Evolutionary conservation across 306 rosid species (phyloP).

Genomic region (Gillenia trifoliata): DNA sequence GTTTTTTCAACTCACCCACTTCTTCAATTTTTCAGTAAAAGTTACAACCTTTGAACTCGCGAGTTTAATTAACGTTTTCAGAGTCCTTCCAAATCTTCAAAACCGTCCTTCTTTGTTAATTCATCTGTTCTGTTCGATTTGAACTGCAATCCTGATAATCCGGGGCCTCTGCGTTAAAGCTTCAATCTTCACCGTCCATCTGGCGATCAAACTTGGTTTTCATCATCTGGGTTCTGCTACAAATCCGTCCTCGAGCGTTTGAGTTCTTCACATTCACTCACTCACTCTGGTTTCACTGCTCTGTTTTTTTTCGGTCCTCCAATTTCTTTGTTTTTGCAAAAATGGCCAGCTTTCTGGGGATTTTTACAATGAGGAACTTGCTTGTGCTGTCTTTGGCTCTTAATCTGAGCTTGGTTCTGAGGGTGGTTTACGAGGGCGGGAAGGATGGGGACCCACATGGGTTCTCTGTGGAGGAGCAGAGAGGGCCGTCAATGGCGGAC

Average conservation of each 20-base stretch:
- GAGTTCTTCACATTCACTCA: slow-evolving; percentile 12
- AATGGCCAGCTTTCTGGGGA: slow-evolving; percentile 30
- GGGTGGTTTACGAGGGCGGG: slow-evolving; percentile 29
- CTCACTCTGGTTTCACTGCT: neutral
- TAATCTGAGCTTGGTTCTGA: slow-evolving; percentile 52
- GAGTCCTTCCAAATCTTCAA: neutral
- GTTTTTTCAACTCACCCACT: too few species aligned
- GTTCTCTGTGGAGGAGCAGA: slow-evolving; percentile 15
- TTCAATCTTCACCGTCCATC: slow-evolving; percentile 11
- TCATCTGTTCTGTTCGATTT: neutral
- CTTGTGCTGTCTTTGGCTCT: slow-evolving; percentile 64
- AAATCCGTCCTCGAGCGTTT: neutral
- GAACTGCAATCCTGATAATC: neutral
- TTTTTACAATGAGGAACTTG: slow-evolving; percentile 45
- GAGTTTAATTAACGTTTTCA: neutral
- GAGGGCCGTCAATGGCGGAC: slow-evolving; percentile 20
- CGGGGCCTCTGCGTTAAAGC: neutral
- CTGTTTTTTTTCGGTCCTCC: slow-evolving; percentile 10
- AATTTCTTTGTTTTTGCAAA: neutral
- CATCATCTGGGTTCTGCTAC: slow-evolving; percentile 5
- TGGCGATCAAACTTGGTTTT: slow-evolving; percentile 3
- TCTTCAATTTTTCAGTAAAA: neutral
- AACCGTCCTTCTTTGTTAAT: neutral
- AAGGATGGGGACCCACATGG: slow-evolving; percentile 7
- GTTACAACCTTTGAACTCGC: neutral